Conservation (phyloP, 208 protist genomes). For the Phytomonas francai region DNA sequence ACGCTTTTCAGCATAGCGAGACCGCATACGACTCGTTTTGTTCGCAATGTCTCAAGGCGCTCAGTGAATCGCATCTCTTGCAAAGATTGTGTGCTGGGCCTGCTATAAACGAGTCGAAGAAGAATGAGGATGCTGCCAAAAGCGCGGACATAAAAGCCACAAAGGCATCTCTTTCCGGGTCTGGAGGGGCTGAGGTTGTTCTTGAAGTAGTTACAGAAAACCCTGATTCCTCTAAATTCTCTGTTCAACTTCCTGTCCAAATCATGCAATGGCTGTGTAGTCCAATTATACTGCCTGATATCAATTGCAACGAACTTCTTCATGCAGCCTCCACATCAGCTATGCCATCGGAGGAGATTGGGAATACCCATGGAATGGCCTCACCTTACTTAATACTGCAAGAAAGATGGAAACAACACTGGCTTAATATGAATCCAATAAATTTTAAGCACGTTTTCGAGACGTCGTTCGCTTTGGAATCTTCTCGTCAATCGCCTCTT, state of each 20-base stretch:
- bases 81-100: neutral
- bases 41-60: neutral
- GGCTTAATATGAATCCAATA: slow-evolving; percentile 2
- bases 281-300: neutral
- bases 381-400: neutral
- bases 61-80: neutral
- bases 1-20: slow-evolving; percentile 1
- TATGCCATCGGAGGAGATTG: neutral
- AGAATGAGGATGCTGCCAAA: neutral
- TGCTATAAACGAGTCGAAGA: neutral
- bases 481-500: neutral
- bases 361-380: neutral
- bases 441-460: slow-evolving; percentile 4
- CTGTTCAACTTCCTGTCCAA: neutral
- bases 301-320: neutral
- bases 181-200: neutral
- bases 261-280: neutral
- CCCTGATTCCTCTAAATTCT: neutral
- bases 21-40: neutral
- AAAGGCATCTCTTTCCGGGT: neutral
- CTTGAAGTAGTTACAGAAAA: neutral
- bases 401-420: neutral
- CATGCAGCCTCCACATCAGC: neutral
- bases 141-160: neutral
- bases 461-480: neutral